Conservation (phyloP, 2,329 filamentous ascomycete genomes). For the Neonectria hederae region DNA sequence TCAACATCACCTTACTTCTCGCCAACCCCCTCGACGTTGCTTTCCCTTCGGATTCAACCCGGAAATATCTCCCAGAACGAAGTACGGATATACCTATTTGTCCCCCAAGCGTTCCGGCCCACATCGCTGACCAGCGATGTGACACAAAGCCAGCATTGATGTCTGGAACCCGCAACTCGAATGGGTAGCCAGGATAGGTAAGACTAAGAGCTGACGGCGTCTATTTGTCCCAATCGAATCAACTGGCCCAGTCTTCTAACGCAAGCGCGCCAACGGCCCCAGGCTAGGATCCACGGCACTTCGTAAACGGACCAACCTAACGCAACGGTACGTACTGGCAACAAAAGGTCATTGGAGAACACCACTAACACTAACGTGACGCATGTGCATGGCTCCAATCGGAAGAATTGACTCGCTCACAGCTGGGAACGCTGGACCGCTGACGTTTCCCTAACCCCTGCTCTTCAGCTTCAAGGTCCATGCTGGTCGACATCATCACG, state of each 20-base stretch:
- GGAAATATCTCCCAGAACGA: not conserved
- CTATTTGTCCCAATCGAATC: conserved; percentile 45
- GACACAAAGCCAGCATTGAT: conserved; percentile 16
- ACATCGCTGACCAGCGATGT: conserved; percentile 23
- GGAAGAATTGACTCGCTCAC: conserved; percentile 43
- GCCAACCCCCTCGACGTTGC: not conserved
- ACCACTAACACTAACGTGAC: conserved; percentile 43
- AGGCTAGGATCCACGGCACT: not conserved
- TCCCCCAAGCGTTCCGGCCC: conserved; percentile 20
- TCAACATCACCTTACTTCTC: conserved; percentile 2
- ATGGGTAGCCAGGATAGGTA: conserved; percentile 18
- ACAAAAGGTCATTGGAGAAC: conserved; percentile 47
- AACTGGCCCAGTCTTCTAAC: conserved; percentile 6
- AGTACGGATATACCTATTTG: not conserved
- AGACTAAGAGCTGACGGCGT: conserved; percentile 38
- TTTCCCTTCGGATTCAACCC: not conserved
- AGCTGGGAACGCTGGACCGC: conserved; percentile 27
- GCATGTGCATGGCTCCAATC: conserved; percentile 40
- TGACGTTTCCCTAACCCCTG: conserved; percentile 22
- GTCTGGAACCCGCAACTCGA: conserved; percentile 31
- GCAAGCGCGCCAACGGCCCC: conserved; percentile 35
- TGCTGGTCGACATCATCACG: conserved; percentile 35
- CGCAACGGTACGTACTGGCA: conserved; percentile 26
- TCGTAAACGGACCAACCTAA: conserved; percentile 5
- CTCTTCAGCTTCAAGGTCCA: conserved; percentile 32